Percentiles rank a stretch among this genome's conserved stretches.
These are phyloP conservation scores for Salix viminalis DNA, from an alignment of 345 rosid genomes.

Conservation along the genomic window DNA sequence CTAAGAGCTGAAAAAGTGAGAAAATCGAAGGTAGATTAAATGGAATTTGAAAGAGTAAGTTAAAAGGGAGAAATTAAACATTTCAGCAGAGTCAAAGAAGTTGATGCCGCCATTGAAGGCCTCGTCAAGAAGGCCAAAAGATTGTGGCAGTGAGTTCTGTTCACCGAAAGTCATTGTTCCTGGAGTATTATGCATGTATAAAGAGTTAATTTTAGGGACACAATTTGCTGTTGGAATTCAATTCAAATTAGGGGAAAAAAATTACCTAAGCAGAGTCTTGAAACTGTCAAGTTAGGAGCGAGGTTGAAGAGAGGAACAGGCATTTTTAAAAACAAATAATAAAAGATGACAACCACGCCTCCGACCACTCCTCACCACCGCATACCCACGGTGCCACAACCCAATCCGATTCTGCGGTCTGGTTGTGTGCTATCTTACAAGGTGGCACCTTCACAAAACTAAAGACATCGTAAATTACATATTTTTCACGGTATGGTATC, in stretches of 20 bases:
- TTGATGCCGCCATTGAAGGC: constrained; percentile 53
- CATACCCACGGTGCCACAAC: no score
- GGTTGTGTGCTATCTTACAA: no score
- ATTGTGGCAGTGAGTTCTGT: constrained; percentile 44
- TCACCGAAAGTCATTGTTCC: constrained; percentile 70
- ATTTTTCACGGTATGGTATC: no score
- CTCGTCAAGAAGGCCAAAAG: constrained; percentile 54
- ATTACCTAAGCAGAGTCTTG: constrained; percentile 55
- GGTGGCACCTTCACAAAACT: no score
- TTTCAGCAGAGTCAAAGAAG: constrained; percentile 70
- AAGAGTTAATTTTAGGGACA: neutral
- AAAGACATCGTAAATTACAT: no score
- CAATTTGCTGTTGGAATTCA: neutral
- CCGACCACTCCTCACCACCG: no score
- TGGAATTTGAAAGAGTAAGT: no score
- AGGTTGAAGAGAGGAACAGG: constrained; percentile 44
- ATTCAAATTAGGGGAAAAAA: no score
- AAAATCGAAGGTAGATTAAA: neutral
- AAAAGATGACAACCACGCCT: no score
- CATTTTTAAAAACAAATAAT: constrained; percentile 14
- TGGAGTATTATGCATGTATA: constrained; percentile 3
- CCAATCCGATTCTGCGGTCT: no score
- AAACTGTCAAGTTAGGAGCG: constrained; percentile 41
- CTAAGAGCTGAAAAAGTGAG: constrained; percentile 8
- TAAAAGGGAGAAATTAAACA: constrained; percentile 19